Base-by-base conservation (phyloP, 352 stramenopile genomes). In the Globisporangium mamillatum region DNA sequence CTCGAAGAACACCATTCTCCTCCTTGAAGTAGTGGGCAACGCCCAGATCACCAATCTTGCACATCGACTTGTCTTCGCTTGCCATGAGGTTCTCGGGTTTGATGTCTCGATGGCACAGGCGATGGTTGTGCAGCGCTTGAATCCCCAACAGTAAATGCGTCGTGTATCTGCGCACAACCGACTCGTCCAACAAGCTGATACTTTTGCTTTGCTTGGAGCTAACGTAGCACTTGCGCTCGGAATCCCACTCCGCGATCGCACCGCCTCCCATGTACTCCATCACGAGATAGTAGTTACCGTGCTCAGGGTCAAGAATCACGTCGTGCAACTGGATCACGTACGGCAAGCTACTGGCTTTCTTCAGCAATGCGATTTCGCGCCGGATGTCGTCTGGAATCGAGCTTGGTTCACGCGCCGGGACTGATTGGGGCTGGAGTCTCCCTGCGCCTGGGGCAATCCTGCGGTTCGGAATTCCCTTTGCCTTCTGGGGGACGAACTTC, bases 241-340 rank as follows among this genome's bases (percentile, higher is more conserved):
- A 59, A 56, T 95, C 88, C 82, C 87, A 96, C 46, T 86, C 81
- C 10, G 90, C 84, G 54, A 94, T 91, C 0, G 83, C 72, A 8
- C 89, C 89, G 16, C 87, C 84, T 48, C 88, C 89, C 81, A 95
- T 91, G 67, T 89, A 95, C 63, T 96, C 86, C 85, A 94, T 92
- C 38, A 95, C 86, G 24, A 95, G 70, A 64, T 90, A 90, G 60
- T 89, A 89, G 14, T 89, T 71, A 16, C 66, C 63, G 57, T 82
- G 66, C 50, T 86, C 81, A 1, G 66, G 67, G 66, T 94, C 84
- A 6, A 94, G 67, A 63, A 95, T 92, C 29, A 96, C 84, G 48
- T 93, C 83, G 63, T 92, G 75, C 5, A 93, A 67, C 20, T 79
- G 69, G 27, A 93, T 87, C 16, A 93, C 80, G 60, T 83, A 81